Evolutionary conservation across 306 rosid species (phyloP), one percentile per base, ranked within the genome.

Genomic region (Castanopsis chinensis): DNA sequence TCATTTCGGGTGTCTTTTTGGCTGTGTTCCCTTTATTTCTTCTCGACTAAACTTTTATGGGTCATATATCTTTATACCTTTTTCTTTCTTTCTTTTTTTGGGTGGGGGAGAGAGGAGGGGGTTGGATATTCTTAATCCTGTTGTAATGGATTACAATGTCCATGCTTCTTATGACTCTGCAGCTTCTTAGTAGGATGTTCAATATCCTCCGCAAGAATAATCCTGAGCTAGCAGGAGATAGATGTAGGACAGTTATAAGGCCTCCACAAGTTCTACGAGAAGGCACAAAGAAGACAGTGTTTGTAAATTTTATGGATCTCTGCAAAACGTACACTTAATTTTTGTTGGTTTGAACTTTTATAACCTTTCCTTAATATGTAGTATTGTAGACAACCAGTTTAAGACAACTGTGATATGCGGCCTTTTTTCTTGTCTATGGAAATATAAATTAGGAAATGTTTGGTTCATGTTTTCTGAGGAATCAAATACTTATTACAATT

Each of bases 261-360:
- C 98, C 98, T 81, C 98, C 97, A 27, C 97, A 94, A 87, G 97
- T 92, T 82, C 97, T 94, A 78, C 97, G 97, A 79, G 97, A 94
- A 75, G 97, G 98, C 88, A 92, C 98, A 49, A 94, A 94, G 91
- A 92, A 94, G 86, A 94, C 98, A n/a, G n/a, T 94, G 32, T 92
- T 94, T 63, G 97, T 92, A 81, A 94, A 94, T 76, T 94, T 94
- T 82, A 94, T 94, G 94, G 98, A 92, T 81, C 89, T 89, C 3
- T 94, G 98, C 93, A 94, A 92, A 85, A 82, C 91, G 94, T 90
- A 88, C 72, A 91, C 68, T 37, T 75, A 12, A 27, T 43, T 52
- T 17, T 33, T 41, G 33, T 32, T 11, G 19, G 49, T 18, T 2
- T 27, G 10, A 15, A 4, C 54, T 0, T 1, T 63, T 10, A 49